Percentiles rank a stretch among this genome's conserved stretches.
These are phyloP conservation scores for Mucor piriformis DNA, from an alignment of 371 early-diverging fungal species.

Conservation along the genomic window DNA sequence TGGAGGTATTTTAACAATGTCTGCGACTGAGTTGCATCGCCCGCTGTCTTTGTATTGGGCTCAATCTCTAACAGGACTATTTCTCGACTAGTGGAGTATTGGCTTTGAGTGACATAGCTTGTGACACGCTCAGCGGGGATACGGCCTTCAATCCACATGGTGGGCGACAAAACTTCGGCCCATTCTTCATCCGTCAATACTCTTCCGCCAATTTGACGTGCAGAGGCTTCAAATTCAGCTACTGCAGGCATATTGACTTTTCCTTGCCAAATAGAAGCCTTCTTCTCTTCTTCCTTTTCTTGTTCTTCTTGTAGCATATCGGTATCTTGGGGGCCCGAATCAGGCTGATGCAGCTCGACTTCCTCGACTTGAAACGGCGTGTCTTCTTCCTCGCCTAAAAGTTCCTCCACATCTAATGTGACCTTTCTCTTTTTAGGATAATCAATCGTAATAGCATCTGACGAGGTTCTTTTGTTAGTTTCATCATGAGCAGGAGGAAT, in stretches of 20 bases:
- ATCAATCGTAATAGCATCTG: not conserved
- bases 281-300: slow-evolving; percentile 8
- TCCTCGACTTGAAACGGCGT: slow-evolving; percentile 24
- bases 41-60: slow-evolving; percentile 3
- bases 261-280: slow-evolving; percentile 65
- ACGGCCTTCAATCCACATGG: slow-evolving; percentile 70
- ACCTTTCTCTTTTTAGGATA: slow-evolving; percentile 34
- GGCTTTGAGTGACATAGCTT: slow-evolving; percentile 60
- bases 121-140: slow-evolving; percentile 59
- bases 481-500: slow-evolving; percentile 24
- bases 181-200: slow-evolving; percentile 49
- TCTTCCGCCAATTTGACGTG: slow-evolving; percentile 68
- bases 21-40: slow-evolving; percentile 31
- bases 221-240: slow-evolving; percentile 59
- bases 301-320: slow-evolving; percentile 15
- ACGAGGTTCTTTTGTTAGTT: slow-evolving; percentile 8
- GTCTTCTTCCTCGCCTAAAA: slow-evolving; percentile 38
- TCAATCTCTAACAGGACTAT: slow-evolving; percentile 64
- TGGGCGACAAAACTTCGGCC: slow-evolving; percentile 62
- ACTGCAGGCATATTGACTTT: slow-evolving; percentile 72
- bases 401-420: slow-evolving; percentile 33
- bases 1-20: slow-evolving; percentile 64
- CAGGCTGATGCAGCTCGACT: slow-evolving; percentile 16
- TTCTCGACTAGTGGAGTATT: slow-evolving; percentile 57
- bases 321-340: not conserved